Conservation (phyloP, 2,329 filamentous ascomycete genomes). For the Colletotrichum salicis region DNA sequence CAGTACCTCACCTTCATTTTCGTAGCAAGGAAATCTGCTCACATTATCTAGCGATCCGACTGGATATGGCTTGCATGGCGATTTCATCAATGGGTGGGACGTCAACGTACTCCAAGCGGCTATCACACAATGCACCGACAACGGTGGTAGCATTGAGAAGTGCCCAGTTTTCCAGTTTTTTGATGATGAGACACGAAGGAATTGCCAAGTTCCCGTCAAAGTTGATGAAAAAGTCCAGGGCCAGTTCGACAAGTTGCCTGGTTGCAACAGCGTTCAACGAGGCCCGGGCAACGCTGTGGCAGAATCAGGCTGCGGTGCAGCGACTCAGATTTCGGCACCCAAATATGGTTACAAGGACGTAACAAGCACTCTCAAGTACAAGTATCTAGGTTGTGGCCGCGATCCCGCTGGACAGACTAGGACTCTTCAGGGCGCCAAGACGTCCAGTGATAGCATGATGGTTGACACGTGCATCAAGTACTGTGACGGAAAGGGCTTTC, state of each 20-base stretch:
- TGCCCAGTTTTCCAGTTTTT: constrained; percentile 65
- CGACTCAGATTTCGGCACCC: constrained; percentile 49
- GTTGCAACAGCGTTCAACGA: constrained; percentile 59
- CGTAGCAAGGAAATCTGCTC: constrained; percentile 40
- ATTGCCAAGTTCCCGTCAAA: constrained; percentile 62
- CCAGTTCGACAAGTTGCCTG: constrained; percentile 61
- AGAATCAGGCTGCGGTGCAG: constrained; percentile 46
- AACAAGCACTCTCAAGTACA: constrained; percentile 55
- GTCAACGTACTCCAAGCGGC: constrained; percentile 71
- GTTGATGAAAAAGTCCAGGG: constrained; percentile 58
- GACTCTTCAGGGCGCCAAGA: constrained; percentile 43
- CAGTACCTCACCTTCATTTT: not conserved
- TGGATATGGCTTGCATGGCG: constrained; percentile 76
- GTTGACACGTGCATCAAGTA: constrained; percentile 46
- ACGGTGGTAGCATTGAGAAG: constrained; percentile 68
- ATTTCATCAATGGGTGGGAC: constrained; percentile 81
- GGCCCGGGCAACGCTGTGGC: constrained; percentile 40
- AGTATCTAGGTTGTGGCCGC: constrained; percentile 62
- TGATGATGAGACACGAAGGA: constrained; percentile 49
- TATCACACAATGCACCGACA: constrained; percentile 72
- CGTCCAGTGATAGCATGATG: constrained; percentile 46
- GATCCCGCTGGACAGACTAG: constrained; percentile 44
- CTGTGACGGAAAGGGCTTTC: constrained; percentile 42
- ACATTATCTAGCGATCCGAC: constrained; percentile 60
- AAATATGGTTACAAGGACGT: constrained; percentile 57